phyloP scores from a whole-genome alignment of 768 basidiomycete species.

The Tubosaeta sp. region DNA sequence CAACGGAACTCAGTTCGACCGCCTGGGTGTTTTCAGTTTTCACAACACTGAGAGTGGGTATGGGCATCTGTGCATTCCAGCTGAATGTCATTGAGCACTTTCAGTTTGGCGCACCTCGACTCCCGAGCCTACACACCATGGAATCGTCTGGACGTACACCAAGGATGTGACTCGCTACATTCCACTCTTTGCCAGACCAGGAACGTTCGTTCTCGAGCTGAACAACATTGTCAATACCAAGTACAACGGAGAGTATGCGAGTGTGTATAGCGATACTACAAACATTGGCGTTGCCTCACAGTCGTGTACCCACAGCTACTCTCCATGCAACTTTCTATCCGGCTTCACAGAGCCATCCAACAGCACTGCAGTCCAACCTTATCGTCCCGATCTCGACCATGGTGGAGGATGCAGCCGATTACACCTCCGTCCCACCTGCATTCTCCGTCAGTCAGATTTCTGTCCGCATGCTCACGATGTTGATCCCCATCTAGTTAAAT shows the following conservation, averaged over 20 bases:
- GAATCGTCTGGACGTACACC: constrained; percentile 74
- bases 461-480: neutral
- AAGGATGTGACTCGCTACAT: constrained; percentile 74
- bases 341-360: constrained; percentile 51
- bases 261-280: constrained; percentile 32
- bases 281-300: neutral
- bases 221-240: constrained; percentile 61
- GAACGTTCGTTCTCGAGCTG: constrained; percentile 68
- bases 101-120: constrained; percentile 79
- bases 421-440: constrained; percentile 70
- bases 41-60: constrained; percentile 70
- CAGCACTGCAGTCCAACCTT: constrained; percentile 54
- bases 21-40: constrained; percentile 69
- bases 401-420: constrained; percentile 58
- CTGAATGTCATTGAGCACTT: neutral
- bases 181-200: constrained; percentile 64
- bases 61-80: neutral
- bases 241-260: constrained; percentile 65
- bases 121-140: constrained; percentile 64
- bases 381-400: constrained; percentile 71
- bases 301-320: constrained; percentile 40
- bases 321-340: constrained; percentile 70
- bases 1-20: constrained; percentile 75
- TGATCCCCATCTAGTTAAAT: constrained; percentile 42
- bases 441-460: constrained; percentile 49